Base-by-base conservation (phyloP, 2,329 filamentous ascomycete genomes). In the Xylaria sp. region DNA sequence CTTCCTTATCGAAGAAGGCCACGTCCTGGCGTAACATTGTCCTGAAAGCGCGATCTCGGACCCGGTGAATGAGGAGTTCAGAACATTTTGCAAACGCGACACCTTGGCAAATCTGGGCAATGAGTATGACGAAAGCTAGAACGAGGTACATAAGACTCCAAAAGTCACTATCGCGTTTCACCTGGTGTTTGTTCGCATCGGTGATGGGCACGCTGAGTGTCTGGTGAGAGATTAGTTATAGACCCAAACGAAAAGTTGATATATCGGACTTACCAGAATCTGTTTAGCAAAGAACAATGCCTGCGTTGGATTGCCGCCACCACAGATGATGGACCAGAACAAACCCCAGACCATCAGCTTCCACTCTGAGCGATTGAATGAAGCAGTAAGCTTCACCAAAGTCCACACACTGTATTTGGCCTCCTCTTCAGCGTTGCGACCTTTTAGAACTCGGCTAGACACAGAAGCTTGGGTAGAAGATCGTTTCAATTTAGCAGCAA, bases 1-100 rank as follows among this genome's bases (percentile, higher is more conserved):
- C 92, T 71, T 97, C 93, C 53, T 86, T 86, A 79, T 98, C 96
- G 75, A 98, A 99, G 80, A 94, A 98, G 32, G 90, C 84, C 67
- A 98, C 94, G 71, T 98, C 96, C 80, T 98, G 95, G 72, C 94
- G 92, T 60, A 98, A 88, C 83, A 98, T 93, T 27, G 91, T 86
- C 37, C 94, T 87, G 84, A 99, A 98, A 6, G 94, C 92, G 66
- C 85, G 85, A 79, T 96, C 90, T 74, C 96, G 89, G 1, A 95
- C 93, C 23, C 93, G 90, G 78, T 93, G 92, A 63, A 98, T 88
- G 27, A 98, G 87, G 48, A 90, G 87, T 82, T 97, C 93, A n/a
- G 93, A 96, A 82, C 93, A 94, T 75, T 90, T 90, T 21, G 93
- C 94, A 74, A 98, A 94, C 1, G 90, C 84, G 60, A 92, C 75